Base-by-base conservation (phyloP, 1,284 basidiomycete species). In the Ganoderma leucocontextum region DNA sequence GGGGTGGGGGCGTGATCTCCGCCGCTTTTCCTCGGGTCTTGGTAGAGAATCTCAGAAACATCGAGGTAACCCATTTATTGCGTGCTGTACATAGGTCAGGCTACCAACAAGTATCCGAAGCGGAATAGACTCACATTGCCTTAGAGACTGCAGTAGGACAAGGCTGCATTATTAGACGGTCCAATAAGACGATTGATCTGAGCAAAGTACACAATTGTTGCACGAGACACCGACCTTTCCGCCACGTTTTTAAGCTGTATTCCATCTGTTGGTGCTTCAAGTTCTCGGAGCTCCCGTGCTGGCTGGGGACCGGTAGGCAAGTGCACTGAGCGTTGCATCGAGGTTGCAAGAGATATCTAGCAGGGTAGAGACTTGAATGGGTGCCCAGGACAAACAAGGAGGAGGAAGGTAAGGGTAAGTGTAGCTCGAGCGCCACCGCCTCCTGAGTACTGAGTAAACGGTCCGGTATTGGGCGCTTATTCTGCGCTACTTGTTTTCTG, bases 11-110 rank as follows among this genome's bases (percentile, higher is more conserved):
- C 38, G 81, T 76, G 59, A 84, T 78, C 53, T 87, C 86, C 4
- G 82, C 77, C 22, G 83, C 80, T 70, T 87, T 89, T 61, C 83
- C 86, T 49, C 87, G 85, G 44, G 84, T 78, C 73, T 87, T 89
- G 64, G 84, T 85, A 7, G 89, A 90, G 75, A 93, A 93, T 75
- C 87, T 91, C n/a, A 89, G 88, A 69, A 94, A 91, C 38, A 84
- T 85, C n/a, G 83, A 83, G 42, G 83, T 82, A 12, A 93, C 79
- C 90, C 90, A 92, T 77, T 83, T 86, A 38, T 90, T 87, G 53
- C 92, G 85, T 59, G 92, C 91, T 93, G 71, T 68, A 35, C 38
- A 38, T 69, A 47, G 63, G 49, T 60, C 62, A 61, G 67, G 67
- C 52, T 38, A 53, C 53, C 39, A 64, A 59, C 22, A 19, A 41